Evolutionary conservation across 2,329 filamentous ascomycete species (phyloP), one percentile per base, ranked within the genome.

Genomic region (Cordyceps farinosa): DNA sequence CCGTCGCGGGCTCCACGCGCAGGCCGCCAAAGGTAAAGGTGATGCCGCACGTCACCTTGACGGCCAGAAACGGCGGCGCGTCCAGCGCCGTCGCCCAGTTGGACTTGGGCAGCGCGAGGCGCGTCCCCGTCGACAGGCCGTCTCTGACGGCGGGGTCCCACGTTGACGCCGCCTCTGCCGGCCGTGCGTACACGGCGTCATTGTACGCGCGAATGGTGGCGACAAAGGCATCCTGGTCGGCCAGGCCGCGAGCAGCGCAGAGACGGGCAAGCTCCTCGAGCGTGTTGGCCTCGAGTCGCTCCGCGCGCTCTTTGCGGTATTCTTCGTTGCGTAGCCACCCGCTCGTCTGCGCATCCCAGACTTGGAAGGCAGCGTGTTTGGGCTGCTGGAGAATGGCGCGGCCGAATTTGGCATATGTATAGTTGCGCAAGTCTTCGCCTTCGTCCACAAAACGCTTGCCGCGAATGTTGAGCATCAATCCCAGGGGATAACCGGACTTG

Each of bases 21-120:
- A 90, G 72, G 0, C 87, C 87, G 1, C 87, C 87, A 74, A 90
- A 90, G 0, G 87, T 90, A 67, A 90, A 90, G 0, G 87, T 89
- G 17, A 90, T 81, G 1, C 88, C 87, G 52, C 84, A 86, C 4
- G 82, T 83, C 3, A 90, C 86, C 66, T 85, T 84, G 52, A 90
- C 82, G 1, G 87, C 87, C 30, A 87, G 72, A 68, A 86, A 90
- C 0, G 87, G 87, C 0, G 77, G 76, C 65, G 83, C 71, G 44
- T 81, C 78, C 8, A 90, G 67, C 0, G 87, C 80, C 6, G 86
- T 67, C 0, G 87, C 87, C 87, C 87, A 90, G 66, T 90, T 90
- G 0, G 85, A 83, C 74, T 90, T 90, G 0, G 81, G 75, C 9
- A 87, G 70, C 0, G 70, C 55, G 9, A 89, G 72, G 0, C 71